Evolutionary conservation across 2,329 filamentous ascomycete genomes (phyloP).

Genomic region (Talaromyces sp.): DNA sequence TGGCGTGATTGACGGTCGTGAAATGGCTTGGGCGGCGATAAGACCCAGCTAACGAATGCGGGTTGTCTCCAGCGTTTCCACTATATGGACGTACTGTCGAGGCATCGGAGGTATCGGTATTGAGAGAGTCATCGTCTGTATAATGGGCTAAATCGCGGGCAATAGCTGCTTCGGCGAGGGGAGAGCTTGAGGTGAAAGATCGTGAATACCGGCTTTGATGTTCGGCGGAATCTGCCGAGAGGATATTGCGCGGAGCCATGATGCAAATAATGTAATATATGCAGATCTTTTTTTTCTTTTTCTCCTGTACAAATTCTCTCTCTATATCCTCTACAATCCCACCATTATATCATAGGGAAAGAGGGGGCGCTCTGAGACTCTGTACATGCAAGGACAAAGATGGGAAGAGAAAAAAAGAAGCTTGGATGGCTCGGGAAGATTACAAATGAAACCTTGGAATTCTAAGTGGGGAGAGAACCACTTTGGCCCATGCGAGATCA

Average conservation of each 20-base stretch:
- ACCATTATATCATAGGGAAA: background rate
- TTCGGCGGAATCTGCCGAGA: slow-evolving; percentile 30
- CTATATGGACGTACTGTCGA: slow-evolving; percentile 47
- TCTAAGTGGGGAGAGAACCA: slow-evolving; percentile 8
- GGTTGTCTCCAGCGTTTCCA: slow-evolving; percentile 39
- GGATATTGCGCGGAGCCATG: slow-evolving; percentile 35
- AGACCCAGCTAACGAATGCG: slow-evolving; percentile 60
- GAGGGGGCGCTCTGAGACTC: no score
- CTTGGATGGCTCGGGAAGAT: background rate
- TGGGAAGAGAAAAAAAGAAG: background rate
- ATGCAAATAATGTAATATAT: slow-evolving; percentile 9
- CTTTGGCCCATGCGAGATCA: background rate
- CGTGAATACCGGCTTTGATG: slow-evolving; percentile 35
- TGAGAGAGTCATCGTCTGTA: slow-evolving; percentile 57
- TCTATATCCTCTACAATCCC: background rate
- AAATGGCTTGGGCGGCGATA: slow-evolving; percentile 80
- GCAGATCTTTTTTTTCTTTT: background rate
- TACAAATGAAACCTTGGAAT: slow-evolving; percentile 5
- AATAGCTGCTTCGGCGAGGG: slow-evolving; percentile 66
- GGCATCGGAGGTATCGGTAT: slow-evolving; percentile 42
- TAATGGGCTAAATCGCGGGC: slow-evolving; percentile 69
- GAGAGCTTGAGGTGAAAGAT: slow-evolving; percentile 62
- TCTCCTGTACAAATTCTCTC: background rate
- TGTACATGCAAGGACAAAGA: slow-evolving; percentile 1
- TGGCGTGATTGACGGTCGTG: slow-evolving; percentile 69